phyloP scores from a whole-genome alignment of 1,284 basidiomycete species.

The Leccinum subrobustum region DNA sequence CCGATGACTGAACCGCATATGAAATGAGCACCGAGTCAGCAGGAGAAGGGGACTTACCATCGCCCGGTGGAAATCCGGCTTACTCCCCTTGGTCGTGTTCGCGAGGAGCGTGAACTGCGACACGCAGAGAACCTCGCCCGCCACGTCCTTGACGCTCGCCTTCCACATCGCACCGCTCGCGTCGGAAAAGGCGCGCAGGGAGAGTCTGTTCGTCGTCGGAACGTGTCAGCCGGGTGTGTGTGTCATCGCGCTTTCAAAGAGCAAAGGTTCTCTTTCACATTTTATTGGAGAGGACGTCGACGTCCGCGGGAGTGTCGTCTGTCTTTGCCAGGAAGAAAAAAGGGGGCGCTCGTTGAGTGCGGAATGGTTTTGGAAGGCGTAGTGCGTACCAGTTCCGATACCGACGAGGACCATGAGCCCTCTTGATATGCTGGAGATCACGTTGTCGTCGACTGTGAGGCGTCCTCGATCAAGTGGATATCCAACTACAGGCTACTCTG shows the following conservation, averaged over 20 bases:
- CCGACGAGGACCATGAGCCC: conserved; percentile 89
- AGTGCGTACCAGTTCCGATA: conserved; percentile 69
- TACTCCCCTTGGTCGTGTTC: conserved; percentile 82
- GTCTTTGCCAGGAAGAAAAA: not conserved
- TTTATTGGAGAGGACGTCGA: conserved; percentile 73
- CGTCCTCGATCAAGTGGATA: not conserved
- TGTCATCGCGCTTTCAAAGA: conserved; percentile 6
- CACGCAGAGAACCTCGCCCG: conserved; percentile 85
- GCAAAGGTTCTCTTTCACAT: conserved; percentile 46
- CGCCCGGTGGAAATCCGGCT: conserved; percentile 88
- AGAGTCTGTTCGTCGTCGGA: conserved; percentile 46
- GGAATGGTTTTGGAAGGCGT: not conserved
- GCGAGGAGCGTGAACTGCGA: conserved; percentile 91
- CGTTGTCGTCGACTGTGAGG: conserved; percentile 60
- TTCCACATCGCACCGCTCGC: conserved; percentile 72
- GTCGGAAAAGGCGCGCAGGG: conserved; percentile 73
- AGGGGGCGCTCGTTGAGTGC: not conserved
- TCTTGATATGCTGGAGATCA: conserved; percentile 76
- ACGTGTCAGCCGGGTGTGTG: conserved; percentile 6
- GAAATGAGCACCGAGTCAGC: not conserved
- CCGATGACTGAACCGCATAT: conserved; percentile 48
- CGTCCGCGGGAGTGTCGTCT: conserved; percentile 81
- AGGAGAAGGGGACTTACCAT: conserved; percentile 54
- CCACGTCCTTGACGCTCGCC: conserved; percentile 77
- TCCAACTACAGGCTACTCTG: not conserved